A percentile compares a stretch with the other conserved stretches of the same genome.
Conservation (phyloP, 805 yeast species). For the Saitoella complicata region DNA sequence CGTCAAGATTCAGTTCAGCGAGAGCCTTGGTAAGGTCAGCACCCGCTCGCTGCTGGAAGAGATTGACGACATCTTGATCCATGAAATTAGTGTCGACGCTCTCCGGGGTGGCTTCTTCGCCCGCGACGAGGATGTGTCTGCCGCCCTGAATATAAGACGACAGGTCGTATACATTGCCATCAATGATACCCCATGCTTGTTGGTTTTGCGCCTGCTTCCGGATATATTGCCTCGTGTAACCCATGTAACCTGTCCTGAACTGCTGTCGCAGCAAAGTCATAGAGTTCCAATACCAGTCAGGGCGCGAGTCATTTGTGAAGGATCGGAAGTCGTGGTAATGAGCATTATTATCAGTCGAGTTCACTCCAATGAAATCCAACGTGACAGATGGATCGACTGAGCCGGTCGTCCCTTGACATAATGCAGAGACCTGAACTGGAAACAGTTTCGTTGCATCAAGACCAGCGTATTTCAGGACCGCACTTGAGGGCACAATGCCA, state of each 20-base stretch:
- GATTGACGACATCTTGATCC: slow-evolving; percentile 17
- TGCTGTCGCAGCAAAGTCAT: slow-evolving; percentile 22
- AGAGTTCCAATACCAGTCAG: slow-evolving; percentile 27
- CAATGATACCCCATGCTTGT: slow-evolving; percentile 10
- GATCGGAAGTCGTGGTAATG: slow-evolving; percentile 27
- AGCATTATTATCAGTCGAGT: slow-evolving; percentile 25
- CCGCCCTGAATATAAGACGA: slow-evolving; percentile 24
- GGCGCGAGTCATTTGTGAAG: slow-evolving; percentile 24
- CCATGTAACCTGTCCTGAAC: slow-evolving; percentile 23
- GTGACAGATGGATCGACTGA: slow-evolving; percentile 19
- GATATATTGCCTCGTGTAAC: slow-evolving; percentile 21
- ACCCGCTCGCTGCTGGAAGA: slow-evolving; percentile 23
- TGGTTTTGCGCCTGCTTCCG: slow-evolving; percentile 14
- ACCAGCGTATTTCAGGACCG: slow-evolving; percentile 25
- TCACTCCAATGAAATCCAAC: slow-evolving; percentile 16
- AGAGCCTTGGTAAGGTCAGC: slow-evolving; percentile 21
- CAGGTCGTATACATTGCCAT: slow-evolving; percentile 25
- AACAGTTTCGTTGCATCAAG: slow-evolving; percentile 21
- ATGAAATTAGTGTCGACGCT: slow-evolving; percentile 20
- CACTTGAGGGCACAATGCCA: slow-evolving; percentile 19
- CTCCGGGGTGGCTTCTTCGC: slow-evolving; percentile 14
- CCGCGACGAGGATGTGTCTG: slow-evolving; percentile 18
- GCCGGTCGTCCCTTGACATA: slow-evolving; percentile 23
- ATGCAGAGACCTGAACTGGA: slow-evolving; percentile 26
- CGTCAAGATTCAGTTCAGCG: slow-evolving; percentile 15